A percentile compares a stretch with the other conserved stretches of the same genome.
Conservation (phyloP, 768 basidiomycete genomes). For the Collybia sordida region DNA sequence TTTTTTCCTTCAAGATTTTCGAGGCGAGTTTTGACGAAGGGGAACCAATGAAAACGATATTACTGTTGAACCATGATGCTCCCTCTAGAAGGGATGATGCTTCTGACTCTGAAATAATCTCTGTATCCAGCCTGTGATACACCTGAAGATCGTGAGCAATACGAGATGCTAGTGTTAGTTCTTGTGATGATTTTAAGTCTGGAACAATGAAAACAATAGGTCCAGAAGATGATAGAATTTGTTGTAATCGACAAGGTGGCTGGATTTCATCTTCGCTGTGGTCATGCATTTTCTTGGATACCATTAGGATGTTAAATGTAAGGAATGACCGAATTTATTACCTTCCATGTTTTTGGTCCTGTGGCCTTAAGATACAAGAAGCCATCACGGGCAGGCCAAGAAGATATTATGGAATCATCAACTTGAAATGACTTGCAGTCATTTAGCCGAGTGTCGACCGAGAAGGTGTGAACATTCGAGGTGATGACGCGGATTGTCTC, state of each 20-base stretch:
- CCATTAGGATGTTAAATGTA: neutral
- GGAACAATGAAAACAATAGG: constrained; percentile 61
- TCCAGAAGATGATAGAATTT: constrained; percentile 53
- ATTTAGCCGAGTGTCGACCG: constrained; percentile 20
- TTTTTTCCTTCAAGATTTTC: constrained; percentile 26
- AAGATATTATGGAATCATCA: constrained; percentile 11
- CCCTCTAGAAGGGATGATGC: constrained; percentile 22
- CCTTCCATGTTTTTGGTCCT: constrained; percentile 3
- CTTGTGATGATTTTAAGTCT: constrained; percentile 25
- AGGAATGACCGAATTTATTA: neutral
- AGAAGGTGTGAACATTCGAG: constrained; percentile 30
- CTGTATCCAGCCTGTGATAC: constrained; percentile 70
- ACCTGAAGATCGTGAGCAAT: constrained; percentile 66
- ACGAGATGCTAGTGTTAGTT: constrained; percentile 57
- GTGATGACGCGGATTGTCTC: constrained; percentile 20
- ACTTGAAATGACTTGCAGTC: constrained; percentile 14
- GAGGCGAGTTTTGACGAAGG: constrained; percentile 31
- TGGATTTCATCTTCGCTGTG: constrained; percentile 10
- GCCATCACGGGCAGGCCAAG: constrained; percentile 5
- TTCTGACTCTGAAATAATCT: constrained; percentile 50
- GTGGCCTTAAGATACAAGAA: constrained; percentile 11
- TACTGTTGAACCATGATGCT: constrained; percentile 35
- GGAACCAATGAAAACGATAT: constrained; percentile 59
- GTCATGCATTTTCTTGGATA: constrained; percentile 1
- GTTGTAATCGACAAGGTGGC: constrained; percentile 60